Conservation (phyloP, 1,139 yeast species). For the Protomyces gravidus region DNA sequence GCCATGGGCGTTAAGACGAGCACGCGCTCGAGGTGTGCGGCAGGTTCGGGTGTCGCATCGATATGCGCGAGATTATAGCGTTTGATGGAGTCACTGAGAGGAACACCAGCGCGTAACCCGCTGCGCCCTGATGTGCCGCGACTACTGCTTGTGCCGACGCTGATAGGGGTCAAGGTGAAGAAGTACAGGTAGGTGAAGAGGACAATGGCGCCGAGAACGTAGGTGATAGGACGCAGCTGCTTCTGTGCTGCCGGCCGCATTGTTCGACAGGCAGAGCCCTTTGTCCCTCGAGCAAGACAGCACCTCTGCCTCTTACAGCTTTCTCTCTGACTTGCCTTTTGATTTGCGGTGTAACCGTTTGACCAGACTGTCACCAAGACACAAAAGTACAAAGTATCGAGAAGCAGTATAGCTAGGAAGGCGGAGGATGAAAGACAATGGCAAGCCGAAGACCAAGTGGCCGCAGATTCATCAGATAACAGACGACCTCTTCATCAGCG, state of each 20-base stretch:
- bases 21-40: slow-evolving; percentile 65
- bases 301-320: no score
- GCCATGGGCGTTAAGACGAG: slow-evolving; percentile 85
- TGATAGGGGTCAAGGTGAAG: slow-evolving; percentile 17
- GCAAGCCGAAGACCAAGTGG: slow-evolving; percentile 4
- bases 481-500: slow-evolving; percentile 13
- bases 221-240: slow-evolving; percentile 18
- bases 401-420: no score
- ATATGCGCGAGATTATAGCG: slow-evolving; percentile 14
- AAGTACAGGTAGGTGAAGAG: slow-evolving; percentile 14
- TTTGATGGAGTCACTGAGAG: slow-evolving; percentile 18
- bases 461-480: slow-evolving; percentile 17
- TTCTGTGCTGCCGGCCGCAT: slow-evolving; percentile 2
- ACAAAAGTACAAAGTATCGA: no score
- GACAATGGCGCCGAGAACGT: slow-evolving; percentile 5
- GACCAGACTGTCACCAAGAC: no score
- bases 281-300: no score
- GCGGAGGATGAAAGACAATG: background rate
- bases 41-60: slow-evolving; percentile 21
- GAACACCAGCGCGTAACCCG: slow-evolving; percentile 22
- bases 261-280: no score
- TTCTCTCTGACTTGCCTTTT: no score
- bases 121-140: background rate
- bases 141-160: background rate
- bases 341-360: no score